Evolutionary conservation across 2,329 filamentous ascomycete species (phyloP).

Genomic region (Aaosphaeria arxii): DNA sequence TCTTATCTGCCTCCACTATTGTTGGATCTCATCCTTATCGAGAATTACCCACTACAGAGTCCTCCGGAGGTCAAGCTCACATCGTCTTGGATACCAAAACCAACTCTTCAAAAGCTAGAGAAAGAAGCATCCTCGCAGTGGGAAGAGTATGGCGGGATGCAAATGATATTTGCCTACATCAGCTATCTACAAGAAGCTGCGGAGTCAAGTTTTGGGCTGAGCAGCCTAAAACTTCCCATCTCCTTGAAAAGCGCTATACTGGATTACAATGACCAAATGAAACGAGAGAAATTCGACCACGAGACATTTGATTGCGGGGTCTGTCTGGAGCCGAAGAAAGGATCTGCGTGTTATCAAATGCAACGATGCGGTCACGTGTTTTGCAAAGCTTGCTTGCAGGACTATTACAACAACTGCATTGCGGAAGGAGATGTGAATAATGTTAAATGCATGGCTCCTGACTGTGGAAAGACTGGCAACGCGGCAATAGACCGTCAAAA

Average conservation of each 20-base stretch:
- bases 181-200: conserved; percentile 58
- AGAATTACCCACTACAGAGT: conserved; percentile 53
- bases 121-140: conserved; percentile 51
- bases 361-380: conserved; percentile 87
- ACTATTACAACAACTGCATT: conserved; percentile 88
- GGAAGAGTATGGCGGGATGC: conserved; percentile 58
- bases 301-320: conserved; percentile 86
- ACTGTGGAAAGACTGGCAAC: conserved; percentile 57
- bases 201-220: conserved; percentile 54
- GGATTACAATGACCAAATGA: conserved; percentile 74
- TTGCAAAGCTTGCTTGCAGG: conserved; percentile 79
- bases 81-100: conserved; percentile 53
- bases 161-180: conserved; percentile 59
- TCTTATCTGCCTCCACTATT: conserved; percentile 56
- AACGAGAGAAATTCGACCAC: conserved; percentile 72
- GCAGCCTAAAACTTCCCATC: conserved; percentile 46
- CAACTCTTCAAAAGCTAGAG: conserved; percentile 44
- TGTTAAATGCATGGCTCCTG: conserved; percentile 76
- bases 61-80: conserved; percentile 51
- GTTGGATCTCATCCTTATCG: conserved; percentile 52
- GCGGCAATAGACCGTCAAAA: conserved; percentile 14
- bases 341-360: conserved; percentile 75
- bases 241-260: conserved; percentile 66
- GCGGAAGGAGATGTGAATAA: conserved; percentile 75
- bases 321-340: conserved; percentile 91